phyloP scores from a whole-genome alignment of 2,329 filamentous ascomycete species.

The Bisporella sp. region DNA sequence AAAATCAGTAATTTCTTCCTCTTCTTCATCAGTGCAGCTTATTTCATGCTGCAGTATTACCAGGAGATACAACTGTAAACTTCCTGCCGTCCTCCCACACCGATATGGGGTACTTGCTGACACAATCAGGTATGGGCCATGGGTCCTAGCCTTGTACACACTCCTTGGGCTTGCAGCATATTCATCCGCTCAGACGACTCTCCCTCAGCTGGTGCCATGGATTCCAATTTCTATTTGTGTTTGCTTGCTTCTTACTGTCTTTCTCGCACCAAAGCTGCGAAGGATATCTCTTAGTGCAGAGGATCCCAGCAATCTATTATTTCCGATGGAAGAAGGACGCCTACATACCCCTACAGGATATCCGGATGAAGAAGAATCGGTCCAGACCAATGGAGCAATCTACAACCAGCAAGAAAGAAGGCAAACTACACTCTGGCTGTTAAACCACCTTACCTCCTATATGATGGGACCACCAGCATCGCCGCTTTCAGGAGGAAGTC shows the following conservation, averaged over 20 bases:
- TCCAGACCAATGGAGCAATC: neutral
- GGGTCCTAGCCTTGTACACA: neutral
- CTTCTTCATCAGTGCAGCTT: neutral
- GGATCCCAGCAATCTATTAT: neutral
- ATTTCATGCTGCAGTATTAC: constrained; percentile 4
- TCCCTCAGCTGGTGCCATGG: constrained; percentile 9
- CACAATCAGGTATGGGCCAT: neutral
- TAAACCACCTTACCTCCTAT: neutral
- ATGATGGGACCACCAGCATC: too few relatives aligned
- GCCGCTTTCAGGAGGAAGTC: too few relatives aligned
- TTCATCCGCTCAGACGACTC: constrained; percentile 5
- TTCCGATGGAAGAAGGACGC: constrained; percentile 1
- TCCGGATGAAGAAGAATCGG: neutral
- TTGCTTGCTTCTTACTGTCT: constrained; percentile 9
- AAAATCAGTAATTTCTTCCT: neutral
- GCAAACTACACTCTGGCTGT: neutral
- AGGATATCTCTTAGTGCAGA: neutral
- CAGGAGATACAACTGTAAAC: constrained; percentile 9
- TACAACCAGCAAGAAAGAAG: neutral
- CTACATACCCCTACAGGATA: neutral
- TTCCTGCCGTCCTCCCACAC: too few relatives aligned
- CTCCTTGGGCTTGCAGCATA: constrained; percentile 3
- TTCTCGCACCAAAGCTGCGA: constrained; percentile 5
- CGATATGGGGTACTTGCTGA: too few relatives aligned
- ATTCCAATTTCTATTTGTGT: constrained; percentile 7